Percentiles rank a stretch among this genome's conserved stretches.
Conservation (phyloP, 495 filamentous ascomycete species). For the Friedmanniomyces endolithicus region DNA sequence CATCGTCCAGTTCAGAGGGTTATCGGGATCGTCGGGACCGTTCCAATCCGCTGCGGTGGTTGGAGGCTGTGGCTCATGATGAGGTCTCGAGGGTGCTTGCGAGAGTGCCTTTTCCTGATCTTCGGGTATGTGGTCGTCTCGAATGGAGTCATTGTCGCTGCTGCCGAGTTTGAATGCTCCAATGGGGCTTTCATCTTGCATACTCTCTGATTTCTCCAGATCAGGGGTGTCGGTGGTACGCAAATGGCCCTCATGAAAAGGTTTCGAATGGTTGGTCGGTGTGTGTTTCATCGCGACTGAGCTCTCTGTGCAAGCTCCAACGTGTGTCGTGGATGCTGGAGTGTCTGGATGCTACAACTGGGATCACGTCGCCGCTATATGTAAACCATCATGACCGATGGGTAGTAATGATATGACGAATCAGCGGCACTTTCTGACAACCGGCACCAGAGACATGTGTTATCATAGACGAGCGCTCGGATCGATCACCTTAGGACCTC, state of each 20-base stretch:
- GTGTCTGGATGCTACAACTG: neutral
- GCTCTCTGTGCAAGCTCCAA: neutral
- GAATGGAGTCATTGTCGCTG: neutral
- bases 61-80: neutral
- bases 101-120: neutral
- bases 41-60: slow-evolving; percentile 25
- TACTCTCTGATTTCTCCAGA: neutral
- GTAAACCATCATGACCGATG: too few species aligned
- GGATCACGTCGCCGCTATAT: too few species aligned
- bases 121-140: neutral
- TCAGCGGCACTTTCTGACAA: neutral
- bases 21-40: slow-evolving; percentile 30
- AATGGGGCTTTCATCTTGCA: neutral
- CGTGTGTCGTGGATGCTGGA: neutral
- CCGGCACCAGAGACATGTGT: too few species aligned
- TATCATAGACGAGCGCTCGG: neutral
- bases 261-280: neutral
- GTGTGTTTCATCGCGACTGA: neutral
- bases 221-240: neutral
- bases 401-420: neutral
- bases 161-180: neutral
- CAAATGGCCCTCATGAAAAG: neutral
- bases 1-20: slow-evolving; percentile 32
- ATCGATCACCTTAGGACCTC: neutral
- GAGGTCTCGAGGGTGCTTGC: neutral